A percentile compares a stretch with the other conserved stretches of the same genome.
Conservation (phyloP, 768 basidiomycete genomes). For the Gymnopilus dilepis region DNA sequence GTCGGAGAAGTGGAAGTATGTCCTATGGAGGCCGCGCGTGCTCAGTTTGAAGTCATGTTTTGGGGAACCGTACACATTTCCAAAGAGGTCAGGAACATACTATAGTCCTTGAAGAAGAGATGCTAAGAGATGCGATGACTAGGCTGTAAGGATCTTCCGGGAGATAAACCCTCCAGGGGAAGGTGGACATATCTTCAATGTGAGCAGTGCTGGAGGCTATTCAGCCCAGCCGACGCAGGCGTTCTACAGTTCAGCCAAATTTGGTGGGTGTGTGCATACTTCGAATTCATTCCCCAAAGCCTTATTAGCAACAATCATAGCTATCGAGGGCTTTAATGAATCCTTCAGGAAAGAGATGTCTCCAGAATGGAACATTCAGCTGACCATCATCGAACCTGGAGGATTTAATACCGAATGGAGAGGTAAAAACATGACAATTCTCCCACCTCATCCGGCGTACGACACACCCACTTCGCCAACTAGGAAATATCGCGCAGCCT, state of each 20-base stretch:
- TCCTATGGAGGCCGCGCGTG: background rate
- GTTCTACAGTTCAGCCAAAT: background rate
- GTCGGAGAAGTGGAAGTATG: background rate
- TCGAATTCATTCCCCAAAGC: background rate
- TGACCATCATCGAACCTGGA: constrained; percentile 28
- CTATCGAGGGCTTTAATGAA: constrained; percentile 40
- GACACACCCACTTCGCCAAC: background rate
- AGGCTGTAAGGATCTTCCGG: constrained; percentile 4
- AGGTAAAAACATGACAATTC: constrained; percentile 12
- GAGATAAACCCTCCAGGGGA: background rate
- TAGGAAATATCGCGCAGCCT: constrained; percentile 16
- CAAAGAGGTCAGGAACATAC: background rate
- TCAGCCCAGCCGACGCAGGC: background rate
- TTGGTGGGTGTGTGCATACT: background rate
- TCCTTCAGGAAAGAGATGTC: constrained; percentile 39
- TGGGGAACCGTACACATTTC: background rate
- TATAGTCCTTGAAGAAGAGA: no score
- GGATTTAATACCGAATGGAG: constrained; percentile 31
- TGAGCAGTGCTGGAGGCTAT: background rate
- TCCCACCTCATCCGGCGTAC: constrained; percentile 31
- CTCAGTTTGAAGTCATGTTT: constrained; percentile 1
- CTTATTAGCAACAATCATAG: constrained; percentile 15
- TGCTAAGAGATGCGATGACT: no score
- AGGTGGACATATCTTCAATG: constrained; percentile 7
- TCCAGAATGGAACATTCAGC: constrained; percentile 47